A percentile compares a stretch with the other conserved stretches of the same genome.
These are phyloP conservation scores for Candida glucosophila DNA, from an alignment of 1,139 yeast species.

Conservation along the genomic window DNA sequence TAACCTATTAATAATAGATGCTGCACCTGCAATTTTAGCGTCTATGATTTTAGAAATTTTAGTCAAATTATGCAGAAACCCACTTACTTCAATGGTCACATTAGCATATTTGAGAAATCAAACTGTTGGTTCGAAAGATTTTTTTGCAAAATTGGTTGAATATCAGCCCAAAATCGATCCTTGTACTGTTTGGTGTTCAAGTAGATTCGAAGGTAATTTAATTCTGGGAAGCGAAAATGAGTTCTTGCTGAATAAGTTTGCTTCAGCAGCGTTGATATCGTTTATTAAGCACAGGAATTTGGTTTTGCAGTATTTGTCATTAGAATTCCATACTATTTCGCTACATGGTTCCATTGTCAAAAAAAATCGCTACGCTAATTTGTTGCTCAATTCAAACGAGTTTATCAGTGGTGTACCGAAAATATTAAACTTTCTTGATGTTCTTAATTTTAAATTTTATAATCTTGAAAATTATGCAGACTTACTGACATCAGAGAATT, in stretches of 20 bases:
- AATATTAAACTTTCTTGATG: conserved; percentile 60
- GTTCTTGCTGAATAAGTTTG: conserved; percentile 24
- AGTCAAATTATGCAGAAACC: conserved; percentile 48
- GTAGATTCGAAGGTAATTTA: conserved; percentile 34
- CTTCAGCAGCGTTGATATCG: conserved; percentile 48
- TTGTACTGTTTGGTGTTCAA: conserved; percentile 44
- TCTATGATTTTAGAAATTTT: conserved; percentile 53
- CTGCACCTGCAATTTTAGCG: conserved; percentile 49
- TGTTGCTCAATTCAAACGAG: conserved; percentile 42
- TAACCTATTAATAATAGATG: conserved; percentile 31
- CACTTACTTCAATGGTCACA: conserved; percentile 44
- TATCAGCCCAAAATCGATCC: conserved; percentile 47
- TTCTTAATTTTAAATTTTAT: conserved; percentile 47
- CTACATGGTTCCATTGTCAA: conserved; percentile 43
- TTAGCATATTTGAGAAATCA: conserved; percentile 39
- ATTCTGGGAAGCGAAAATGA: conserved; percentile 15
- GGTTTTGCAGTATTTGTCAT: conserved; percentile 58
- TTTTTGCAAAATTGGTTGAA: conserved; percentile 45
- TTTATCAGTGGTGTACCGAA: conserved; percentile 49
- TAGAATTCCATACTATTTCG: conserved; percentile 62
- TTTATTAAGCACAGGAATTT: conserved; percentile 57
- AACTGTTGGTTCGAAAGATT: conserved; percentile 20
- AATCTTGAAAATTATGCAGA: conserved; percentile 29
- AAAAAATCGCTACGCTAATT: conserved; percentile 43
- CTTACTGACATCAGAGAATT: conserved; percentile 32